Base-by-base conservation (phyloP, 371 early-diverging fungal genomes). In the Apophysomyces variabilis region DNA sequence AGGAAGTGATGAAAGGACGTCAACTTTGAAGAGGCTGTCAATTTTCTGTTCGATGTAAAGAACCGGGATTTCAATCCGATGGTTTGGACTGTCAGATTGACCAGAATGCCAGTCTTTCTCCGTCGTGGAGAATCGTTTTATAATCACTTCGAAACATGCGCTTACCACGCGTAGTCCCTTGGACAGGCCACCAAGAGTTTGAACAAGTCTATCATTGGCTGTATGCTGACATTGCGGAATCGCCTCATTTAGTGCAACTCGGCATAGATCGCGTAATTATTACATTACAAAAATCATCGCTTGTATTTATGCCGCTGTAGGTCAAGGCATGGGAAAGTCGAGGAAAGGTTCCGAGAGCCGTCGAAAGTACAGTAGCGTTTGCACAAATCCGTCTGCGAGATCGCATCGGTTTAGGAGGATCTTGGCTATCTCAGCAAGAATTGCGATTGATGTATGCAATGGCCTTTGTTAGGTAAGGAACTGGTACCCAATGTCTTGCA, bases 281-380 rank as follows among this genome's bases (percentile, higher is more conserved):
- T 37, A 38, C 61, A 12, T 21, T 37, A 5, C 26, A 4, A 65
- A 32, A 36, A 45, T 14, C 12, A 11, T 38, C 57, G 32, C 18
- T 54, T 60, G 35, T 47, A 18, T 37, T 39, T 38, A 12, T 54
- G 11, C 35, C 14, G 35, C 32, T 21, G 21, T 59, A 90, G 91
- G 77, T 88, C 14, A 83, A 82, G 64, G 87, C 90, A 41, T 90
- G 91, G 91, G 68, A 64, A 45, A 78, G 77, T 60, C 78, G 90
- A 57, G 87, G 89, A 14, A 75, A 77, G 64, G 62, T 88, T 18
- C 91, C 91, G 0, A 82, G 75, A 26, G 82, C 91, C 0, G 76
- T 89, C 21, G 85, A 86, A 37, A 77, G 80, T 32, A 89, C 91
- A 5, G 75, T 84, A 2, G 64, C 77, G 14, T 82, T 90, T 57